Percentiles rank a stretch among this genome's conserved stretches.
phyloP scores from a whole-genome alignment of 2,329 filamentous ascomycete genomes.

The Dothideomycetes sp. region DNA sequence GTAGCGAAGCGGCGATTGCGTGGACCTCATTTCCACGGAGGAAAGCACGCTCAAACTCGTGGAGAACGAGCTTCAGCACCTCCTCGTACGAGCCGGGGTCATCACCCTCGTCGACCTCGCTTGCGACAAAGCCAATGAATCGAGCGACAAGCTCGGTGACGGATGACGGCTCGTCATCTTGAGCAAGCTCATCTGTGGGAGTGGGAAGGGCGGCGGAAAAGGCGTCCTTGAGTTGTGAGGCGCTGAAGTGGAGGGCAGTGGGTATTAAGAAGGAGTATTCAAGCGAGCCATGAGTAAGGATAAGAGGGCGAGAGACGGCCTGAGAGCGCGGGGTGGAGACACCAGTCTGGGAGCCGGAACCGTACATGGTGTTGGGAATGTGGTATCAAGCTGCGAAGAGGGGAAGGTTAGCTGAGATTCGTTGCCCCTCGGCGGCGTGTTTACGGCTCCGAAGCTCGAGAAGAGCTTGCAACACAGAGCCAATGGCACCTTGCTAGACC shows the following conservation, averaged over 20 bases:
- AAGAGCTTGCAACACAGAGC: too few species aligned
- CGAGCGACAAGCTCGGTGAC: conserved; percentile 82
- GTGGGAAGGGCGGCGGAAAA: conserved; percentile 77
- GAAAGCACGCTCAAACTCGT: conserved; percentile 94
- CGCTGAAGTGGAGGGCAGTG: conserved; percentile 91
- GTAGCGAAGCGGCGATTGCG: conserved; percentile 71
- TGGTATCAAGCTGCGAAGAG: background rate
- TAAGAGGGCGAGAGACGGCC: conserved; percentile 82
- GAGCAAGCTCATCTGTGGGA: conserved; percentile 92
- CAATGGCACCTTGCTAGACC: background rate
- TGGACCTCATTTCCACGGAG: conserved; percentile 94
- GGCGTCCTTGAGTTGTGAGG: conserved; percentile 82
- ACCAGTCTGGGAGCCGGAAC: conserved; percentile 73
- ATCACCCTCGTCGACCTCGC: conserved; percentile 84
- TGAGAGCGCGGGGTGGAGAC: conserved; percentile 93
- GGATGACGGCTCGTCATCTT: conserved; percentile 98
- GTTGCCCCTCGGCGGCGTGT: too few species aligned
- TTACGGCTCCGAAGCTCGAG: background rate
- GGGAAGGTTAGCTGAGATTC: background rate
- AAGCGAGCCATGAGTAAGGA: conserved; percentile 84
- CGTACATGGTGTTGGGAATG: conserved; percentile 58
- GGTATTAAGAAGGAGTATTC: conserved; percentile 94
- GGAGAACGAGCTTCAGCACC: conserved; percentile 81
- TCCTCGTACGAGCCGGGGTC: conserved; percentile 87
- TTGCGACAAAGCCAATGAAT: conserved; percentile 82